Evolutionary conservation across 345 rosid species (phyloP).

Genomic region (Rhodomyrtus tomentosa): DNA sequence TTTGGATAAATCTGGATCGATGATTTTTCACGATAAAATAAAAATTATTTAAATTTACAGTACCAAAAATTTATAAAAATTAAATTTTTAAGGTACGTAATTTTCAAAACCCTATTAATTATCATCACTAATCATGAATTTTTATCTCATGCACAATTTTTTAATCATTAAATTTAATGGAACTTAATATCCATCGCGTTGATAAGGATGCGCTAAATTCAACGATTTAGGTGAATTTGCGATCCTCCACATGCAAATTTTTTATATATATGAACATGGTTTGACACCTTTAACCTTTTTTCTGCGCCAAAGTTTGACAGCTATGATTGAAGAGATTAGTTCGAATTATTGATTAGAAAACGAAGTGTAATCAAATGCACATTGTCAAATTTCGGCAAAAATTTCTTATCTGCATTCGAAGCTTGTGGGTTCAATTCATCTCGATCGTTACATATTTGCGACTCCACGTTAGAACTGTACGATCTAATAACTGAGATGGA

Average conservation of each 20-base stretch:
- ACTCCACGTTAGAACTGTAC: not conserved
- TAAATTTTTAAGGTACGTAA: no score
- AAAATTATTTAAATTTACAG: not conserved
- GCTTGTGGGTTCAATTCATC: accelerated
- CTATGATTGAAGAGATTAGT: not conserved
- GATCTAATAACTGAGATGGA: not conserved
- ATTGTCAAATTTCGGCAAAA: not conserved
- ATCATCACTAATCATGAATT: not conserved
- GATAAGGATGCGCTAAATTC: not conserved
- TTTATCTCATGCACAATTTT: not conserved
- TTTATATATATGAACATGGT: not conserved
- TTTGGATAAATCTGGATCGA: not conserved
- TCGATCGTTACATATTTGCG: not conserved
- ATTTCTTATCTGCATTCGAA: not conserved
- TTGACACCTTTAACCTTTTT: not conserved
- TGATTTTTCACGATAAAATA: not conserved
- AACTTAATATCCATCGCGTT: not conserved
- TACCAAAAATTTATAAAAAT: no score
- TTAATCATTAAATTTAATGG: not conserved
- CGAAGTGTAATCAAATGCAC: not conserved
- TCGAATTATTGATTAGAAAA: not conserved
- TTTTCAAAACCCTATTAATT: not conserved
- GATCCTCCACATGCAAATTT: not conserved
- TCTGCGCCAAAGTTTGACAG: not conserved
- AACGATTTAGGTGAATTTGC: not conserved